Evolutionary conservation across 2,329 filamentous ascomycete species (phyloP), one percentile per base, ranked within the genome.

Genomic region (Purpureocillium lavendulum): DNA sequence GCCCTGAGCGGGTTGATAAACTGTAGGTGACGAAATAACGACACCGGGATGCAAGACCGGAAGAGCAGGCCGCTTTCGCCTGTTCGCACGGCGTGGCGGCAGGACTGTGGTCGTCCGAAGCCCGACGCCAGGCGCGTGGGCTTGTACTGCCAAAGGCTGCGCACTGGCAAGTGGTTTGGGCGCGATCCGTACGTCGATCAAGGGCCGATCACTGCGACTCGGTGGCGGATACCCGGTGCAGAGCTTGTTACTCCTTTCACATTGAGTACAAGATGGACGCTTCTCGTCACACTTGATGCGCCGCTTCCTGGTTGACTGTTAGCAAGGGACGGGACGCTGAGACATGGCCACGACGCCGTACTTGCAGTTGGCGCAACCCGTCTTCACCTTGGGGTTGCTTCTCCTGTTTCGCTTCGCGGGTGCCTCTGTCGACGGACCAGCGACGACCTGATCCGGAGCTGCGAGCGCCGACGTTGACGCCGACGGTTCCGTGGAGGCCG

Each of bases 291-390:
- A 83, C 56, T 83, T 83, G 45, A 83, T 80, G 45, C 75, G 69
- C 47, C 77, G 67, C 45, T 66, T 67, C 55, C 77, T 81, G 49
- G 30, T 24, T 4, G 10, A 2, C 6, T 21, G 21, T 34, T 39
- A 39, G 32, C 18, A 16, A 29, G 17, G 10, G 11, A n/a, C n/a
- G 2, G 4, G 21, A 30, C 6, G 29, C 6, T 5, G 6, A 13
- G 11, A 5, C 5, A 12, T 6, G n/a, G 29, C 29, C 29, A 12
- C 11, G 6, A 14, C 11, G 29, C 5, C 77, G 56, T 66, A 82
- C 78, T 82, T 82, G 78, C 78, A 83, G 56, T 76, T 80, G 50
- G 67, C 69, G 58, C 79, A 82, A 31, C 78, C 78, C 1, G 77
- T 82, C 62, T 80, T 81, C 46, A 80, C 77, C 54, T 82, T 81